These are phyloP conservation scores for Dendrobium huoshanense DNA, from an alignment of 106 monocot genomes.

Conservation along the genomic window DNA sequence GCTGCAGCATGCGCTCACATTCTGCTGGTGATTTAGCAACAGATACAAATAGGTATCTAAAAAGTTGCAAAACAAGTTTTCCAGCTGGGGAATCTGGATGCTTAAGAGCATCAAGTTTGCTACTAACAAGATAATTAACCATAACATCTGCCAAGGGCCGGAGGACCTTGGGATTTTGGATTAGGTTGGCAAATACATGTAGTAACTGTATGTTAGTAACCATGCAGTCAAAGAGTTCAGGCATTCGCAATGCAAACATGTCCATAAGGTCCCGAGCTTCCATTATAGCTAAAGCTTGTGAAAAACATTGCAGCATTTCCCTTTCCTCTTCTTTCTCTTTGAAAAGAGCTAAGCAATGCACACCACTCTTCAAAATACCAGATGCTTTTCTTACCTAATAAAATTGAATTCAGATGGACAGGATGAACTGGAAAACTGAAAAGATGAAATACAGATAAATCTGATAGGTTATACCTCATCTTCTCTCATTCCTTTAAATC, in stretches of 20 bases:
- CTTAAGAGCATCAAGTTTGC: constrained; percentile 85
- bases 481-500: constrained; percentile 86
- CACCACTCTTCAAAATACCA: constrained; percentile 93
- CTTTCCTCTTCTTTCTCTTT: constrained; percentile 99
- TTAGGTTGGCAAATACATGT: constrained; percentile 81
- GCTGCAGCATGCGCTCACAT: constrained; percentile 88
- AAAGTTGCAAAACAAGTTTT: constrained; percentile 90
- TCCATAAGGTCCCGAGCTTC: constrained; percentile 97
- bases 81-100: constrained; percentile 90
- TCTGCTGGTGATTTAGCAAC: constrained; percentile 81
- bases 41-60: constrained; percentile 83
- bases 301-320: constrained; percentile 82
- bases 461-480: constrained; percentile 61
- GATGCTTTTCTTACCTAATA: constrained; percentile 87
- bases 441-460: constrained; percentile 1
- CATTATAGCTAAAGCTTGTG: constrained; percentile 94
- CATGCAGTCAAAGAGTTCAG: constrained; percentile 95
- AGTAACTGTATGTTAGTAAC: constrained; percentile 79
- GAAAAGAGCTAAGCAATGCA: constrained; percentile 83
- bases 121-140: constrained; percentile 84
- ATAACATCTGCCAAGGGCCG: constrained; percentile 92
- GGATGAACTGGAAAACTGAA: neutral
- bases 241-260: constrained; percentile 92
- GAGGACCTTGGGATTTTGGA: constrained; percentile 77
- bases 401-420: constrained; percentile 6